phyloP scores from a whole-genome alignment of 1,284 basidiomycete species.

The Neonothopanus nambi region DNA sequence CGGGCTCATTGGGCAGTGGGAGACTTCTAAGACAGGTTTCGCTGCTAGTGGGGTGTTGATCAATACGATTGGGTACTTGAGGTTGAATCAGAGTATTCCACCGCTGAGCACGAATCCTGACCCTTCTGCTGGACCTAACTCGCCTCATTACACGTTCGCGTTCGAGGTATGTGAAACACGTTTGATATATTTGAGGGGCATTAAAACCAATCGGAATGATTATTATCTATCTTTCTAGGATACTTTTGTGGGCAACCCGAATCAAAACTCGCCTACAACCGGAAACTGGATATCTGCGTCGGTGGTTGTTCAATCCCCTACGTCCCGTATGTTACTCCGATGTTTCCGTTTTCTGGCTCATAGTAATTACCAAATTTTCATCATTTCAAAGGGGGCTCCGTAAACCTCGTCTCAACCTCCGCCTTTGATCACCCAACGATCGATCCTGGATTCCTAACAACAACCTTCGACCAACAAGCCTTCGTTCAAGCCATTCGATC shows the following conservation, averaged over 20 bases:
- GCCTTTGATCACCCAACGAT: conserved; percentile 33
- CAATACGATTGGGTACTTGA: conserved; percentile 25
- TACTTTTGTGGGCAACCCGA: no score
- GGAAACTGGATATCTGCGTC: neutral
- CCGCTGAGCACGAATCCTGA: conserved; percentile 16
- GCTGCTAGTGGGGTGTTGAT: neutral
- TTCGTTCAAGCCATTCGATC: no score
- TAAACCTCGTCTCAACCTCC: conserved; percentile 20
- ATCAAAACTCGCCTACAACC: no score
- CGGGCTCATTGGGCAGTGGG: neutral
- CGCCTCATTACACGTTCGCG: conserved; percentile 18
- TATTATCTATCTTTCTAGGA: no score
- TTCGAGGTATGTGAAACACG: conserved; percentile 6
- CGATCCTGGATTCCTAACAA: conserved; percentile 28
- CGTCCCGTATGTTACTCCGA: conserved; percentile 14
- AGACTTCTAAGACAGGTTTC: neutral
- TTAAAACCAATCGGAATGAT: no score
- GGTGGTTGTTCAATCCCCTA: conserved; percentile 5
- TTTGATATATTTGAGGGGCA: no score
- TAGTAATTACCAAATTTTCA: neutral
- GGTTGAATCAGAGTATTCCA: conserved; percentile 19
- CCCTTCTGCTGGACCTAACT: conserved; percentile 20
- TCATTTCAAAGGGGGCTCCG: conserved; percentile 13
- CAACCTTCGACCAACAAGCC: conserved; percentile 15
- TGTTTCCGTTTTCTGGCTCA: neutral